These are phyloP conservation scores for Colletotrichum lupini DNA, from an alignment of 2,329 filamentous ascomycete genomes.

Conservation along the genomic window DNA sequence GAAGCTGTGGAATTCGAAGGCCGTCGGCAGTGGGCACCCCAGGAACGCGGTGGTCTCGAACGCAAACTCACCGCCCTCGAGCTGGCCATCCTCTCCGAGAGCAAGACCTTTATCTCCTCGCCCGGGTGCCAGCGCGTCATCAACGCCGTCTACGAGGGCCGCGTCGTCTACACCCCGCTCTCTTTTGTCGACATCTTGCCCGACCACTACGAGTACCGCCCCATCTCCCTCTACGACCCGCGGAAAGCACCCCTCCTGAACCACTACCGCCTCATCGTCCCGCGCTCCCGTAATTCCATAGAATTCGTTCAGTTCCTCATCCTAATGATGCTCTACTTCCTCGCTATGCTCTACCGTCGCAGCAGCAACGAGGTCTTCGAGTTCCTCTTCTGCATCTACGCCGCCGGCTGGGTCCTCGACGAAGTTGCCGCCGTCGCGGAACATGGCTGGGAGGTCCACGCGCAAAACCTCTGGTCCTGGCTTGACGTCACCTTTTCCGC, in stretches of 20 bases:
- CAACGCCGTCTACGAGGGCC: conserved; percentile 75
- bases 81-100: conserved; percentile 77
- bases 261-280: conserved; percentile 78
- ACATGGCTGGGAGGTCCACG: conserved; percentile 75
- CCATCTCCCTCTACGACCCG: conserved; percentile 77
- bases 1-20: conserved; percentile 58
- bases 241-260: conserved; percentile 73
- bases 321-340: conserved; percentile 70
- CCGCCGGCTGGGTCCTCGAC: conserved; percentile 75
- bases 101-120: conserved; percentile 74
- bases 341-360: conserved; percentile 71
- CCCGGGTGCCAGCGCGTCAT: conserved; percentile 77
- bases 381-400: conserved; percentile 71
- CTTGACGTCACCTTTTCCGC: conserved; percentile 75
- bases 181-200: conserved; percentile 79
- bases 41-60: conserved; percentile 52
- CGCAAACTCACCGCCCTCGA: conserved; percentile 76
- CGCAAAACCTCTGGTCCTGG: conserved; percentile 81
- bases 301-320: conserved; percentile 75
- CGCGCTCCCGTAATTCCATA: conserved; percentile 73
- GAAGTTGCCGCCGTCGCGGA: conserved; percentile 74
- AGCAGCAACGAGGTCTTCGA: conserved; percentile 62
- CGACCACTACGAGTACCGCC: conserved; percentile 78
- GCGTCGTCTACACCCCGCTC: conserved; percentile 76
- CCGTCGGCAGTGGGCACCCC: conserved; percentile 50